Conservation (phyloP, 257 asterid genomes). For the Solanum raphanifolium region DNA sequence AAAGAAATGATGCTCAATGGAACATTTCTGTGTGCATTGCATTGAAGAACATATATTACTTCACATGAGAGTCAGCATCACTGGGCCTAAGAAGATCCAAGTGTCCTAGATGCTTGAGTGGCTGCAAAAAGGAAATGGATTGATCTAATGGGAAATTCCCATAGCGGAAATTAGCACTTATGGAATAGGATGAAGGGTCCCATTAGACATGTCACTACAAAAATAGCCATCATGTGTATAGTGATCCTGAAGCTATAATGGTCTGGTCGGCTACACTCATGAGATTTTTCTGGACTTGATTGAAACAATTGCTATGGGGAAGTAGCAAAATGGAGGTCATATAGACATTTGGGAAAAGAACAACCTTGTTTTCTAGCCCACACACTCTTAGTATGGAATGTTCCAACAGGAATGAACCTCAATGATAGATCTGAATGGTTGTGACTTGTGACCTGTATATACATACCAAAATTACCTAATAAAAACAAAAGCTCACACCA, state of each 20-base stretch:
- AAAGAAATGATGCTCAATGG: neutral
- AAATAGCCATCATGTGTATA: neutral
- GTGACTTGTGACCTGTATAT: neutral
- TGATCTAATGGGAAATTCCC: slow-evolving; percentile 13
- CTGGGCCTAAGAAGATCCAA: neutral
- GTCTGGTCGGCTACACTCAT: slow-evolving; percentile 17
- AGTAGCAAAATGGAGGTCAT: neutral
- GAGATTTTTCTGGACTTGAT: neutral
- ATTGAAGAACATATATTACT: neutral
- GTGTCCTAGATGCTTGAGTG: neutral
- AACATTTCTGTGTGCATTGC: neutral
- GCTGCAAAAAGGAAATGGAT: slow-evolving; percentile 13
- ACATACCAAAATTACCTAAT: neutral
- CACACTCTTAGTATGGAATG: slow-evolving; percentile 1
- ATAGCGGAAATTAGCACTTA: slow-evolving; percentile 6
- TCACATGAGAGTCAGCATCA: slow-evolving; percentile 29
- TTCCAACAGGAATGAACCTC: slow-evolving; percentile 1
- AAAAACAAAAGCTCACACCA: neutral
- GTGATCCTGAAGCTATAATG: slow-evolving; percentile 11
- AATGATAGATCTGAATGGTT: neutral
- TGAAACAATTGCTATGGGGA: neutral
- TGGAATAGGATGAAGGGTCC: slow-evolving; percentile 15
- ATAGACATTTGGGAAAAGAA: neutral
- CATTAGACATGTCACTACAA: neutral
- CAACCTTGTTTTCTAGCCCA: neutral